Percentiles rank a stretch among this genome's conserved stretches.
Conservation (phyloP, 441 rosid genomes). For the Cnidoscolus chayamansa region DNA sequence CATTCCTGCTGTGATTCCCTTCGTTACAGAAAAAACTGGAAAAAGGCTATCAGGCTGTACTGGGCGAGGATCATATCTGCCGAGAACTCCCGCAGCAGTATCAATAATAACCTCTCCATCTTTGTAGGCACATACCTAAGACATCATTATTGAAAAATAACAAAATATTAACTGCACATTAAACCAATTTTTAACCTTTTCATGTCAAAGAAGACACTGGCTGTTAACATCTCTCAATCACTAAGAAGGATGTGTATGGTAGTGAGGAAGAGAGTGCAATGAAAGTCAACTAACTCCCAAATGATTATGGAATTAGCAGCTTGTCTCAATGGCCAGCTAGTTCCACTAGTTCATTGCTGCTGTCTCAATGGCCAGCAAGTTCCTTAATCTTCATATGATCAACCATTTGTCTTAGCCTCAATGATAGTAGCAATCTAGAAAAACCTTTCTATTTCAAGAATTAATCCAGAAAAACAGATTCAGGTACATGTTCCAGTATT, state of each 20-base stretch:
- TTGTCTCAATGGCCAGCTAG: not conserved
- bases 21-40: constrained; percentile 85
- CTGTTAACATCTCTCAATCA: not conserved
- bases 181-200: constrained; percentile 2
- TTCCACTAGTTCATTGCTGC: not conserved
- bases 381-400: not conserved
- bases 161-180: constrained; percentile 9
- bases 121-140: constrained; percentile 89
- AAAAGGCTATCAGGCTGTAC: constrained; percentile 94
- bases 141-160: constrained; percentile 15
- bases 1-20: constrained; percentile 96
- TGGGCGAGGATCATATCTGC: constrained; percentile 96
- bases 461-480: constrained; percentile 3
- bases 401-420: not conserved
- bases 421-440: not conserved
- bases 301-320: not conserved
- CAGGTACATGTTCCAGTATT: not conserved
- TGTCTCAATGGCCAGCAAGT: not conserved
- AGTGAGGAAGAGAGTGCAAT: not conserved
- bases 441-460: constrained; percentile 9
- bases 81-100: constrained; percentile 96
- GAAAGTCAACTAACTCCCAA: not conserved
- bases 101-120: constrained; percentile 93
- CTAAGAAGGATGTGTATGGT: not conserved
- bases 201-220: constrained; percentile 8